Percentiles rank a stretch among this genome's conserved stretches.
These are phyloP conservation scores for Xylaria sp. DNA, from an alignment of 2,329 filamentous ascomycete species.

Conservation along the genomic window DNA sequence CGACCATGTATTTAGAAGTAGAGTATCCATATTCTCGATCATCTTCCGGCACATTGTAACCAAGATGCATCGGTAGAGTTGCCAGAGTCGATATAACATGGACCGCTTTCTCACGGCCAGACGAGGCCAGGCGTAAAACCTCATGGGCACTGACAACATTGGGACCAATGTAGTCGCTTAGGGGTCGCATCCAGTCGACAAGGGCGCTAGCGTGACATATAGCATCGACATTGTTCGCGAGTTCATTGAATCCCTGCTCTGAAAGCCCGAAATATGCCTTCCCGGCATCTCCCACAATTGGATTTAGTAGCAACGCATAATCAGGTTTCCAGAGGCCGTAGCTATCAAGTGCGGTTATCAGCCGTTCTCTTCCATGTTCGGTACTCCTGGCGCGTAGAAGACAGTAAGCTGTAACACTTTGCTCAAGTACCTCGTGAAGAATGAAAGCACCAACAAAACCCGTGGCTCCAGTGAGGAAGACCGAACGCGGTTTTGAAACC, in stretches of 20 bases:
- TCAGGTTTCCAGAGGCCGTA: not conserved
- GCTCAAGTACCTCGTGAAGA: conserved; percentile 42
- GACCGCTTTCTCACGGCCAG: not conserved
- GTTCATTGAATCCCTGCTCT: not conserved
- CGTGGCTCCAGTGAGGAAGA: conserved; percentile 47
- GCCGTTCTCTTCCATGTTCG: conserved; percentile 37
- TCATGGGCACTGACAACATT: not conserved
- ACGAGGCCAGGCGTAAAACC: not conserved
- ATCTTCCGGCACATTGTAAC: not conserved
- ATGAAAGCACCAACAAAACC: conserved; percentile 48
- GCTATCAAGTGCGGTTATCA: not conserved
- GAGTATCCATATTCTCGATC: not conserved
- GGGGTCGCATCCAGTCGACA: not conserved
- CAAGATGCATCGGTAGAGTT: not conserved
- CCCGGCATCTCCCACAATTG: not conserved
- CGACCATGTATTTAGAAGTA: not conserved
- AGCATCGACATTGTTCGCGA: not conserved
- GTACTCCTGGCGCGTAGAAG: conserved; percentile 42
- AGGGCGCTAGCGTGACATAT: not conserved
- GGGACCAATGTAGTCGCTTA: not conserved
- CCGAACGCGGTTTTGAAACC: conserved; percentile 37
- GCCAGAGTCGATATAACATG: not conserved
- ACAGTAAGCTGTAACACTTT: conserved; percentile 41
- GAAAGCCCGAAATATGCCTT: not conserved
- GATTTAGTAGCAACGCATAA: not conserved